phyloP scores from a whole-genome alignment of 306 rosid genomes.

The Cicer cuneatum region DNA sequence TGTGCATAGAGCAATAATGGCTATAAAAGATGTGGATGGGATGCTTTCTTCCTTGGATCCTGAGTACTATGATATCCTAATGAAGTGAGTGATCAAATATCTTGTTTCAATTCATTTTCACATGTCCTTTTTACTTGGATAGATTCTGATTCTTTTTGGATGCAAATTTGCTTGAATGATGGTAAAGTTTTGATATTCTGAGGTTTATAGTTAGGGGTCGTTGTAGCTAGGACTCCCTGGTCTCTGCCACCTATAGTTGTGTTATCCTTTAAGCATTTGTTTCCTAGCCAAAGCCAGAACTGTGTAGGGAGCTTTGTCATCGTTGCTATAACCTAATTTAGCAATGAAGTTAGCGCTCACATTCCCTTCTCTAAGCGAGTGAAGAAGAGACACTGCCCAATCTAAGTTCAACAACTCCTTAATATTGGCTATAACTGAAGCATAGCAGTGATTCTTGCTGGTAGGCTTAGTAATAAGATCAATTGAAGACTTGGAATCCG shows the following conservation, averaged over 20 bases:
- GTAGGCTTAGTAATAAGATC: no score
- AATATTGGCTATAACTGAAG: no score
- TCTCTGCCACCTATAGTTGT: not conserved
- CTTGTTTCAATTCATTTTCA: slow-evolving; percentile 8
- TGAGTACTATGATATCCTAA: slow-evolving; percentile 95
- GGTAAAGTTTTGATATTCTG: not conserved
- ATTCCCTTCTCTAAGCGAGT: no score
- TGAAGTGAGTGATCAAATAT: slow-evolving; percentile 68
- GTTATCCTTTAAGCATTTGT: not conserved
- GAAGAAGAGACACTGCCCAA: no score
- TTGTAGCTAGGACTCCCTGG: slow-evolving; percentile 25
- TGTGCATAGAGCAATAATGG: slow-evolving; percentile 96
- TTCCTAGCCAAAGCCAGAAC: not conserved
- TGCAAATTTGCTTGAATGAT: not conserved
- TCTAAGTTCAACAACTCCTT: no score
- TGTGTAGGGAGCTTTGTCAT: not conserved
- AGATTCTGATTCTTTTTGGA: not conserved
- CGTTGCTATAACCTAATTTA: no score
- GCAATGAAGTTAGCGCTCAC: no score
- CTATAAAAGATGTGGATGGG: slow-evolving; percentile 92
- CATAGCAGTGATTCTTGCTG: no score
- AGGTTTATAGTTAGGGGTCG: not conserved
- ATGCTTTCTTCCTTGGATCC: slow-evolving; percentile 95
- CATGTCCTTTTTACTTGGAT: slow-evolving; percentile 10
- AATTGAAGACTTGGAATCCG: no score